Base-by-base conservation (phyloP, 2,329 filamentous ascomycete species). In the Aspergillus uvarum region DNA sequence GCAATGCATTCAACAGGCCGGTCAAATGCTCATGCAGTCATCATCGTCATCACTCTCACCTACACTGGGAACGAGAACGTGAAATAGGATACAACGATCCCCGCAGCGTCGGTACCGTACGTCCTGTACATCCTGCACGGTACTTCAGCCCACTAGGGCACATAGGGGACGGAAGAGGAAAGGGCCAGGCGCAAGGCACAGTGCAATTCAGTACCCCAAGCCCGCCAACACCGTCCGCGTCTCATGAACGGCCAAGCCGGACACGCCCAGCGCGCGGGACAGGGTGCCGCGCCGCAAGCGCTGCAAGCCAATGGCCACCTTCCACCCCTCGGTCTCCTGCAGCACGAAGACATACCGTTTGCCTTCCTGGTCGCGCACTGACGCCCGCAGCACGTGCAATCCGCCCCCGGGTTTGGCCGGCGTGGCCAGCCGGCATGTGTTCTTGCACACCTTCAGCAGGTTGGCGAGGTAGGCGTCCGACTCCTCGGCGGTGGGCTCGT, bases 381-480 rank as follows among this genome's bases (percentile, higher is more conserved):
- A 83, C 14, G 84, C 85, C 55, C 86, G 80, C 58, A 88, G 78
- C 56, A 88, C 76, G 65, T 87, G 83, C 42, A 82, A 74, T n/a
- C 78, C 76, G 47, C 75, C 80, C 76, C 38, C 67, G 65, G 42
- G 58, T 61, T 44, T 31, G 22, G 14, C 52, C 31, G 4, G 38
- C 67, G 11, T 35, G 62, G 55, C 64, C 55, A 85, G 77, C 63
- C 84, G 83, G 74, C 87, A 90, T 63, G 82, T 83, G 66, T 82
- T 83, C 71, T 85, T 87, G 79, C 89, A 91, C 61, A 84, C 81
- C 66, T 83, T 82, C 63, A 89, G 77, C 73, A 90, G 80, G 63
- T 87, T 85, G 50, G 77, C 74, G 58, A 90, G 78, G 69, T 85
- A 89, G n/a, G 79, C 78, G 67, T 90, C 87, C 53, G 86, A 88